Percentiles rank a stretch among this genome's conserved stretches.
Evolutionary conservation across 2,329 filamentous ascomycete genomes (phyloP).

Genomic region (Myriangium duriaei): DNA sequence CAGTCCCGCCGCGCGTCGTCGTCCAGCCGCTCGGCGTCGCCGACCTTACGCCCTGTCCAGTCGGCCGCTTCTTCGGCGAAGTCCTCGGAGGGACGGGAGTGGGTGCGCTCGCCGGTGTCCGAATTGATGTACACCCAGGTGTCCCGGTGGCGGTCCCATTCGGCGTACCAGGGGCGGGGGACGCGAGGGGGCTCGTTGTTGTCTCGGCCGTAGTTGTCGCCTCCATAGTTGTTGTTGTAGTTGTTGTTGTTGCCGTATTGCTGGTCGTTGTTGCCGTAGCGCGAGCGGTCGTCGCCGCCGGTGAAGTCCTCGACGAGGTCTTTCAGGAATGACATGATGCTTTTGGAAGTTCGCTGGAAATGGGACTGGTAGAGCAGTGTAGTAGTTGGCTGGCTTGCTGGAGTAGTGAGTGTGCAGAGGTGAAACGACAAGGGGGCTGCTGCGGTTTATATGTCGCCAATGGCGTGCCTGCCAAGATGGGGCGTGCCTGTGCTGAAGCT

Average conservation of each 20-base stretch:
- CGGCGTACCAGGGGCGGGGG: slow-evolving; percentile 33
- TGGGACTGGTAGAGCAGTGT: no score
- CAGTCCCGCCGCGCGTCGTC: neutral
- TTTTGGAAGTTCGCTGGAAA: no score
- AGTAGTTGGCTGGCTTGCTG: no score
- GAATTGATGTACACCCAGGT: slow-evolving; percentile 37
- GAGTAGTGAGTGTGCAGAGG: no score
- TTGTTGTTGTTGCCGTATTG: slow-evolving; percentile 6
- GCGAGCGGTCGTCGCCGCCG: slow-evolving; percentile 10
- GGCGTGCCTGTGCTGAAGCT: no score
- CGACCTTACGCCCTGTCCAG: slow-evolving; percentile 30
- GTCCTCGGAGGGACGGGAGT: slow-evolving; percentile 10
- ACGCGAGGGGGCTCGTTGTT: slow-evolving; percentile 19
- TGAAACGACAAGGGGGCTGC: no score
- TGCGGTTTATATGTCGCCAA: no score
- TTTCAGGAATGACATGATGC: slow-evolving; percentile 20
- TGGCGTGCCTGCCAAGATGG: no score
- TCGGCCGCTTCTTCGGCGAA: slow-evolving; percentile 27
- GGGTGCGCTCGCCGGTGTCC: slow-evolving; percentile 32
- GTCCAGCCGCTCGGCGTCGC: slow-evolving; percentile 3
- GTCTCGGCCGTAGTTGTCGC: slow-evolving; percentile 4
- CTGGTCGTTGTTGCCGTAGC: slow-evolving; percentile 1
- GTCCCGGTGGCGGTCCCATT: slow-evolving; percentile 29
- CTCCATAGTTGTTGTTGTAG: slow-evolving; percentile 7
- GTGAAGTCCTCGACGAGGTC: slow-evolving; percentile 20